Evolutionary conservation across 2,329 filamentous ascomycete species (phyloP), one percentile per base, ranked within the genome.

Genomic region (Fusarium ambrosium): DNA sequence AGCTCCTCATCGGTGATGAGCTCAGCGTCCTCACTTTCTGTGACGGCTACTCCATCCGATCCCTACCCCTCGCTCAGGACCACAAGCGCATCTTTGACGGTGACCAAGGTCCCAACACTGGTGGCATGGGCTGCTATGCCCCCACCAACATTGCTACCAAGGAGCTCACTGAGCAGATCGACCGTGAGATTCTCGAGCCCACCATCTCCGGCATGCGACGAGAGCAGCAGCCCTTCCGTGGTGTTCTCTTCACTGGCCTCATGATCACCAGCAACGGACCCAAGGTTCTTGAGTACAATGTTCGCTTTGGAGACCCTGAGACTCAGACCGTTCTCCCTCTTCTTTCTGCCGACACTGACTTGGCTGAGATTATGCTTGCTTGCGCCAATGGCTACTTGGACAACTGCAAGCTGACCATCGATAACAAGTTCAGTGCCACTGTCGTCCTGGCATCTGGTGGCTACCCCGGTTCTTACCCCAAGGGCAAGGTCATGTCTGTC

Each of bases 91-190:
- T 97, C 74, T 94, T 93, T 63, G 97, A 99, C 79, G 94, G 94
- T 64, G 96, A 98, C 81, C 89, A 90, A 60, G 97, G 97, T 2
- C 94, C 95, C 41, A 98, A 98, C 85, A 98, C 97, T 3, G 97
- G 96, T 69, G 97, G 97, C 45, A 98, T 98, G 97, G 97, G 97
- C 62, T 98, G 95, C 81, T 98, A 98, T 83, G 95, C 95, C 18
- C 94, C 94, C n/a, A 97, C 95, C 2, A 93, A 91, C 73, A 92
- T 95, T 78, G 92, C 93, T 34, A 93, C 92, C 0, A 89, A 91
- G 62, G 90, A 92, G 71, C 87, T 97, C n/a, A 89, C 97, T 20
- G 92, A 92, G 20, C 88, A 92, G 70, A 91, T 99, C 71, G 93
- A 98, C 81, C 88, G 88, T 66, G 93, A 93, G 37, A 93, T 98